phyloP scores from a whole-genome alignment of 805 yeast genomes.

The Candida odintsovae region DNA sequence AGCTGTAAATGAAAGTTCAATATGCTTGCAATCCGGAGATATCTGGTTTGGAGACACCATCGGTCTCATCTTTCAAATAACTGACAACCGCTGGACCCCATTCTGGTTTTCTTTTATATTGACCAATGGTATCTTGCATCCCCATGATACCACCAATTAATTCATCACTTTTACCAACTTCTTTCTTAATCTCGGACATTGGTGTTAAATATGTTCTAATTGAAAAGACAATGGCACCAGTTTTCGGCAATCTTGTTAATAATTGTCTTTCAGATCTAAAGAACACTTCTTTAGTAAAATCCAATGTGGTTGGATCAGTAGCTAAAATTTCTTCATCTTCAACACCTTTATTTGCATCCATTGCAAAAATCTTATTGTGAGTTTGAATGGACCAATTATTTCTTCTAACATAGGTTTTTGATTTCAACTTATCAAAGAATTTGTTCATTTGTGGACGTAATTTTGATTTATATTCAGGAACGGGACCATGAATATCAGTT shows the following conservation, averaged over 20 bases:
- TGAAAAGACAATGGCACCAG: slow-evolving; percentile 42
- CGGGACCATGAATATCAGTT: slow-evolving; percentile 62
- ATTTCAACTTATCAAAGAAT: slow-evolving; percentile 52
- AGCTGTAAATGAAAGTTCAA: no score
- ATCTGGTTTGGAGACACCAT: slow-evolving; percentile 26
- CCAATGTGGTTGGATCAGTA: slow-evolving; percentile 27
- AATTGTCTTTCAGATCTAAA: slow-evolving; percentile 57
- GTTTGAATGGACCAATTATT: slow-evolving; percentile 69
- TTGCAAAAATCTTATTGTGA: slow-evolving; percentile 44
- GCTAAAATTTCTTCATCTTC: slow-evolving; percentile 26
- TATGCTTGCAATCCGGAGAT: slow-evolving; percentile 6
- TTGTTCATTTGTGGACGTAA: slow-evolving; percentile 59
- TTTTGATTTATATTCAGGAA: slow-evolving; percentile 57
- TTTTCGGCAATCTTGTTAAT: slow-evolving; percentile 45
- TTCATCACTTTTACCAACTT: slow-evolving; percentile 39
- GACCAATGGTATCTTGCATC: slow-evolving; percentile 50
- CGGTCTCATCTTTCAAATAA: slow-evolving; percentile 32
- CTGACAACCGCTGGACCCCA: slow-evolving; percentile 66
- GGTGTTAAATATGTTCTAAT: slow-evolving; percentile 57
- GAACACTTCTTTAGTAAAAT: slow-evolving; percentile 39
- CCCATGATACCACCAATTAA: slow-evolving; percentile 59
- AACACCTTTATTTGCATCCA: slow-evolving; percentile 36
- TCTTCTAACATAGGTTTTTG: slow-evolving; percentile 52
- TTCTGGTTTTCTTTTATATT: slow-evolving; percentile 55
- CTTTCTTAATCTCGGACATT: slow-evolving; percentile 38